Conservation (phyloP, 306 rosid genomes). For the Myrica gale region DNA sequence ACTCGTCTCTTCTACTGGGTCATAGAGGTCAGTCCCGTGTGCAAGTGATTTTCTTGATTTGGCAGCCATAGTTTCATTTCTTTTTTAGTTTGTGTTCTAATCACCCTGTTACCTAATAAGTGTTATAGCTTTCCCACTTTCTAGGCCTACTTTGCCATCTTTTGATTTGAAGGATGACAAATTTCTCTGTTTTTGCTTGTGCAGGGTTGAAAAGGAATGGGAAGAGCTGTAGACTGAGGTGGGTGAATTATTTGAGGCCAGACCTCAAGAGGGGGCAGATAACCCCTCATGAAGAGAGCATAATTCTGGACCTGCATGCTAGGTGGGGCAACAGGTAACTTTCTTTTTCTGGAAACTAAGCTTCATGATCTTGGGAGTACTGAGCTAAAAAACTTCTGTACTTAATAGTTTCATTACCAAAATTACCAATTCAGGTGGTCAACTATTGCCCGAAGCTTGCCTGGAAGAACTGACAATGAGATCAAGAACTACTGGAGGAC, state of each 20-base stretch:
- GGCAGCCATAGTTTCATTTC: not conserved
- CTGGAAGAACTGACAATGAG: slow-evolving; percentile 95
- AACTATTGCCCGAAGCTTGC: slow-evolving; percentile 88
- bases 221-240: slow-evolving; percentile 92
- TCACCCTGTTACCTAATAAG: not conserved
- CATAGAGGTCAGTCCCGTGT: not conserved
- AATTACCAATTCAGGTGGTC: slow-evolving; percentile 61
- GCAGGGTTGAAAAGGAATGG: slow-evolving; percentile 92
- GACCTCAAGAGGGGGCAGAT: slow-evolving; percentile 91
- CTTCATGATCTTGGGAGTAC: not conserved
- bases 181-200: slow-evolving; percentile 7
- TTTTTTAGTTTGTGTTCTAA: not conserved
- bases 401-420: not conserved
- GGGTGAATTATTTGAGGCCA: slow-evolving; percentile 96
- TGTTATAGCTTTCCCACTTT: slow-evolving; percentile 8
- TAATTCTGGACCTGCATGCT: slow-evolving; percentile 78
- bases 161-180: slow-evolving; percentile 11
- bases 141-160: not conserved
- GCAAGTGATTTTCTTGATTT: not conserved
- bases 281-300: slow-evolving; percentile 91
- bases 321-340: slow-evolving; percentile 94
- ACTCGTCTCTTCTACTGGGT: not conserved
- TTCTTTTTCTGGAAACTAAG: not conserved
- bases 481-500: slow-evolving; percentile 94
- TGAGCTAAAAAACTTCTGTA: slow-evolving; percentile 6